These are phyloP conservation scores for Botrytis galanthina DNA, from an alignment of 2,329 filamentous ascomycete genomes.

Conservation along the genomic window DNA sequence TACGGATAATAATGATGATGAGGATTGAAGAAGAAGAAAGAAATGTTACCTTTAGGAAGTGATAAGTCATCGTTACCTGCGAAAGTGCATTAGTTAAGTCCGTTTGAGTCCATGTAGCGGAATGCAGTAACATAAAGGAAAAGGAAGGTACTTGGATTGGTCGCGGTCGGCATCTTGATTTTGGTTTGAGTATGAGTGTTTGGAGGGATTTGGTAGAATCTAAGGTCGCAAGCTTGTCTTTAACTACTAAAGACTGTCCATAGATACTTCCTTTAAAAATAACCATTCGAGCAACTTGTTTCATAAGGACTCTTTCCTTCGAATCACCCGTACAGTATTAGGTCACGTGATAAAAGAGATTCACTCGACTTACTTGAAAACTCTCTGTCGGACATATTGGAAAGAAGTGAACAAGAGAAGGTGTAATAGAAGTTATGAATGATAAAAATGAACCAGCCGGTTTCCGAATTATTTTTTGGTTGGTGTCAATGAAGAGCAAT, in stretches of 20 bases:
- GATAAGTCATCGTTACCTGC: slow-evolving; percentile 63
- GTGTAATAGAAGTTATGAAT: not conserved
- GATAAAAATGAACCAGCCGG: not conserved
- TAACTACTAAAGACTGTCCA: not conserved
- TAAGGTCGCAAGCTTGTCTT: not conserved
- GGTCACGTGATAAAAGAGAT: not conserved
- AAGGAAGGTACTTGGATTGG: slow-evolving; percentile 13
- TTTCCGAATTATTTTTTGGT: not conserved
- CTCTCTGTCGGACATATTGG: slow-evolving; percentile 62
- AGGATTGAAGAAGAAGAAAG: slow-evolving; percentile 20
- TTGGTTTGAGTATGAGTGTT: not conserved
- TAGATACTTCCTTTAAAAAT: not conserved
- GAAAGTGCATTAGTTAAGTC: slow-evolving; percentile 25
- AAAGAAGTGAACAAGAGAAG: not conserved
- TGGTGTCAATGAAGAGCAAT: not conserved
- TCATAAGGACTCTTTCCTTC: not conserved
- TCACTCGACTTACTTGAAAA: slow-evolving; percentile 42
- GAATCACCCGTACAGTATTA: not conserved
- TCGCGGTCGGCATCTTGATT: not conserved
- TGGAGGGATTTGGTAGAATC: not conserved
- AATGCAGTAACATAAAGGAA: not conserved
- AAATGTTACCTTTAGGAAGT: slow-evolving; percentile 57
- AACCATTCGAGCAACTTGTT: not conserved
- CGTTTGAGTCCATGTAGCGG: not conserved
- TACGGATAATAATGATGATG: slow-evolving; percentile 17